Percentiles rank a stretch among this genome's conserved stretches.
These are phyloP conservation scores for Phytophthora cryptogea DNA, from an alignment of 352 stramenopile species.

Conservation along the genomic window DNA sequence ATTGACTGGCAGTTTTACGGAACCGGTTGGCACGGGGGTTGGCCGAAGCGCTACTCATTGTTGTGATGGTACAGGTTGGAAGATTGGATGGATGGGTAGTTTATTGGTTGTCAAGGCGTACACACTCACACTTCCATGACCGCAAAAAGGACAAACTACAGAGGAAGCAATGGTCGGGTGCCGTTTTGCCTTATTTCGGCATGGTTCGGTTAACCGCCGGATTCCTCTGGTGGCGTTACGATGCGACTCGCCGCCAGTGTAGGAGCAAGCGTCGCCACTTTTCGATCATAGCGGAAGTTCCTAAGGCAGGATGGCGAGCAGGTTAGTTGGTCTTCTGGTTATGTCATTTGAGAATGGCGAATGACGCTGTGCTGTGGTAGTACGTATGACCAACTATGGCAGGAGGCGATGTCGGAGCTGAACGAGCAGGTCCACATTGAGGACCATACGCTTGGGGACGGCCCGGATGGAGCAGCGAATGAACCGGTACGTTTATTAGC, in stretches of 20 bases:
- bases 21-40: slow-evolving; percentile 36
- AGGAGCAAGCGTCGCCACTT: slow-evolving; percentile 1
- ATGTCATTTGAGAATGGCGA: background rate
- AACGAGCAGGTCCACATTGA: slow-evolving; percentile 93
- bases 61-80: background rate
- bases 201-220: background rate
- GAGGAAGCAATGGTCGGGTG: background rate
- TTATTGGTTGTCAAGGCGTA: slow-evolving; percentile 1
- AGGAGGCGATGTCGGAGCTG: slow-evolving; percentile 92
- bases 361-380: slow-evolving; percentile 29
- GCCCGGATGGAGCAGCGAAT: slow-evolving; percentile 31
- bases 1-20: slow-evolving; percentile 24
- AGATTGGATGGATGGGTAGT: background rate
- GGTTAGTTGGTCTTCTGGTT: slow-evolving; percentile 16
- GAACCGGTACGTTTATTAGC: slow-evolving; percentile 36
- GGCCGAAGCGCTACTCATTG: slow-evolving; percentile 14
- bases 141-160: slow-evolving; percentile 14
- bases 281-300: slow-evolving; percentile 4
- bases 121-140: slow-evolving; percentile 14
- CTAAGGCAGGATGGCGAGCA: slow-evolving; percentile 39
- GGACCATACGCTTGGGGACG: slow-evolving; percentile 71
- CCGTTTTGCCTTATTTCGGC: slow-evolving; percentile 9
- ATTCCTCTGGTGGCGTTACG: slow-evolving; percentile 5
- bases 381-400: slow-evolving; percentile 91
- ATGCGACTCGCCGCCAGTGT: background rate